Conservation (phyloP, 1,284 basidiomycete genomes). For the Cryptococcus sp. region DNA sequence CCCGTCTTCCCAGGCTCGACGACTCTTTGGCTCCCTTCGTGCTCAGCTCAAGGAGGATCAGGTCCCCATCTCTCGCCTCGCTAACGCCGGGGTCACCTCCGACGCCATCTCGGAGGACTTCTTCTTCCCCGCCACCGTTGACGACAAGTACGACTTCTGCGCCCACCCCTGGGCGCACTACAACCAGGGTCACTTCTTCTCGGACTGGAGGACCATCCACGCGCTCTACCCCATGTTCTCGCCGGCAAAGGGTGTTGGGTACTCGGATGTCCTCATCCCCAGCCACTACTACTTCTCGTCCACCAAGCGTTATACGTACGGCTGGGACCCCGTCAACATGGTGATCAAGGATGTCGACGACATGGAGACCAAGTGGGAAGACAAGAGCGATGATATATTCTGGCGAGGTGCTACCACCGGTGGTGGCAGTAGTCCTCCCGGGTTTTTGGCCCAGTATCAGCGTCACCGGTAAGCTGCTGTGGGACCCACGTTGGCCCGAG, state of each 20-base stretch:
- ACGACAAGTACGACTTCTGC: slow-evolving; percentile 72
- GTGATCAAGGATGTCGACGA: slow-evolving; percentile 68
- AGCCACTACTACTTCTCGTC: slow-evolving; percentile 90
- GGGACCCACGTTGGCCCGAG: not conserved
- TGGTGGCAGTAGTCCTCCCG: slow-evolving; percentile 80
- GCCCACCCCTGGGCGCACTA: slow-evolving; percentile 74
- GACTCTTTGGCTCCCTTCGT: slow-evolving; percentile 69
- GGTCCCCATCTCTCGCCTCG: slow-evolving; percentile 48
- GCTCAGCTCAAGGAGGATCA: slow-evolving; percentile 53
- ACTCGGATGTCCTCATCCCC: slow-evolving; percentile 83
- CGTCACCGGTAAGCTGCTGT: slow-evolving; percentile 65
- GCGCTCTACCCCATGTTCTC: slow-evolving; percentile 85
- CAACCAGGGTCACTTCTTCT: slow-evolving; percentile 89
- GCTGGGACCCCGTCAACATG: slow-evolving; percentile 73
- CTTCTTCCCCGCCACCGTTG: slow-evolving; percentile 59
- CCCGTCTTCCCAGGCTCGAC: slow-evolving; percentile 72
- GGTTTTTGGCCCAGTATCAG: slow-evolving; percentile 79
- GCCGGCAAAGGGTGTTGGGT: slow-evolving; percentile 77
- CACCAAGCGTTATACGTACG: slow-evolving; percentile 79
- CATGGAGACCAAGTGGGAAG: slow-evolving; percentile 70
- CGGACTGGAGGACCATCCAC: slow-evolving; percentile 84
- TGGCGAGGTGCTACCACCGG: slow-evolving; percentile 84
- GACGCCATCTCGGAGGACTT: slow-evolving; percentile 57
- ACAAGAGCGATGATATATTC: slow-evolving; percentile 54
- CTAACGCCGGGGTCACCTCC: slow-evolving; percentile 48